Evolutionary conservation across 202 grass and related monocot genomes (phyloP), one percentile per base, ranked within the genome.

Genomic region (Sporobolus alterniflorus): DNA sequence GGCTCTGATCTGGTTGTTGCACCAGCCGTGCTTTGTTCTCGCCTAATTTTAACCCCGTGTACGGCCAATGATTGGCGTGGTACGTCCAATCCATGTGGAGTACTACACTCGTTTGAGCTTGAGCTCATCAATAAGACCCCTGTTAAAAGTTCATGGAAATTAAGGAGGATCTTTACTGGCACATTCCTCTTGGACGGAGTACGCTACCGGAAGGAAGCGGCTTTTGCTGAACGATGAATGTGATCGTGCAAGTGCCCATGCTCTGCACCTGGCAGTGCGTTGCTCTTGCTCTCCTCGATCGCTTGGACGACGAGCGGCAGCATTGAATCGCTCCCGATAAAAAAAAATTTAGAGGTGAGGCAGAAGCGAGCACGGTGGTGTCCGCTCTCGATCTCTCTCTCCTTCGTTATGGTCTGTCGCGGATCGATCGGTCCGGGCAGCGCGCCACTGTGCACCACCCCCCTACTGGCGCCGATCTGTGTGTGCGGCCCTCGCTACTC

Each of bases 171-270:
- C 11, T 61, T n/a, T 16, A 30, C n/a, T 34, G 29, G 13, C 40
- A n/a, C n/a, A 20, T 71, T 50, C 46, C 50, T 50, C 17, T 13
- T 20, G 28, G 11, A 14, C 21, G n/a, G n/a, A n/a, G n/a, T n/a
- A n/a, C n/a, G 13, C 31, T 6, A n/a, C 4, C 0, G 15, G 31
- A 13, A 59, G 22, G 2, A 34, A 64, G 3, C 77, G 68, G 17
- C 22, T 51, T 41, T 68, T 79, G 64, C 77, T 68, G 64, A 14
- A 42, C 47, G 55, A 29, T 79, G 77, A 79, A 55, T 67, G 63
- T 30, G 31, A 79, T 61, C 57, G 77, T 49, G 63, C 77, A 68
- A 47, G 21, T 11, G 12, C 15, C 4, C n/a, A n/a, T n/a, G n/a
- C 29, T 6, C 28, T 2, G 9, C 12, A 56, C n/a, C 56, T 77